Conservation (phyloP, 352 stramenopile genomes). For the Phytophthora citricola region DNA sequence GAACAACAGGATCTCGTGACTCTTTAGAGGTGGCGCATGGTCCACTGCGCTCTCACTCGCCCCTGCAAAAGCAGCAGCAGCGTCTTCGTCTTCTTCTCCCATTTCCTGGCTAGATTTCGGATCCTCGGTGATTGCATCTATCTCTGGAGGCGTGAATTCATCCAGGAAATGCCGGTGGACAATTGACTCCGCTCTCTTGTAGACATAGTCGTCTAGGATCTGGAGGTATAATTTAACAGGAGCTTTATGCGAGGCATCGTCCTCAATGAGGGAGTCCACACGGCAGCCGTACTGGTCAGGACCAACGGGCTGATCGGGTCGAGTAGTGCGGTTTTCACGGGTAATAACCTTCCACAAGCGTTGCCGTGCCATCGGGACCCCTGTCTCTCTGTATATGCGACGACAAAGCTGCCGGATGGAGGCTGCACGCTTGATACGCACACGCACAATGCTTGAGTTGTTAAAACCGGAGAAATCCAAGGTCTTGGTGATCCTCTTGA, state of each 20-base stretch:
- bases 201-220: constrained; percentile 43
- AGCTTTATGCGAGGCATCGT: constrained; percentile 70
- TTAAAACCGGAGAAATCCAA: constrained; percentile 82
- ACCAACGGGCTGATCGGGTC: constrained; percentile 67
- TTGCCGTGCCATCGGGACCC: constrained; percentile 68
- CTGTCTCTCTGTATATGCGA: constrained; percentile 65
- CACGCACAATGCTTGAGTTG: constrained; percentile 60
- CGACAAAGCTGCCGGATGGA: constrained; percentile 74
- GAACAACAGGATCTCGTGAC: constrained; percentile 78
- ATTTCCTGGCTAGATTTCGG: constrained; percentile 26
- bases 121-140: constrained; percentile 27
- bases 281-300: constrained; percentile 48
- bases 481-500: constrained; percentile 80
- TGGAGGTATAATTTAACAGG: constrained; percentile 81
- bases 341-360: constrained; percentile 89
- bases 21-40: constrained; percentile 27
- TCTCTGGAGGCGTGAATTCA: constrained; percentile 61
- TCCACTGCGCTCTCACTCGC: constrained; percentile 16
- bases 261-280: constrained; percentile 74
- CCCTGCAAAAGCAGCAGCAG: constrained; percentile 12
- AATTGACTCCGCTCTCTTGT: constrained; percentile 5
- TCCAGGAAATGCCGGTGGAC: constrained; percentile 68
- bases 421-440: constrained; percentile 70
- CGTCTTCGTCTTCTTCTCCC: constrained; percentile 27
- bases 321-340: constrained; percentile 83